Evolutionary conservation across 1,284 basidiomycete species (phyloP).

Genomic region (Malassezia dermatis): DNA sequence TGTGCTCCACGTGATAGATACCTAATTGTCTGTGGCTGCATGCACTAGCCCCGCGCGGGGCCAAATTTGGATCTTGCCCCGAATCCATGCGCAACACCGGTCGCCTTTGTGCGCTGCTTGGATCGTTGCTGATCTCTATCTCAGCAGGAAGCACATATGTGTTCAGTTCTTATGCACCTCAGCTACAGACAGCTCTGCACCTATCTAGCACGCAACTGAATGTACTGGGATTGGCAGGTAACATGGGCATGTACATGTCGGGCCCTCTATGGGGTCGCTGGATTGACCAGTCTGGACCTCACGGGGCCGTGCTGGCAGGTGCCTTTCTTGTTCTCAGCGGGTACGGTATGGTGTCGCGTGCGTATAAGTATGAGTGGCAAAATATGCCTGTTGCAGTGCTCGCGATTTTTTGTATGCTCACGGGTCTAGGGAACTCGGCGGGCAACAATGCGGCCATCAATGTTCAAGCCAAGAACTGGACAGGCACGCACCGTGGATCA

Average conservation of each 20-base stretch:
- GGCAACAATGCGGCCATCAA: constrained; percentile 46
- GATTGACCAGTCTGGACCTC: constrained; percentile 38
- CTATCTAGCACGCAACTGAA: constrained; percentile 47
- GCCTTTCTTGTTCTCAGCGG: constrained; percentile 2
- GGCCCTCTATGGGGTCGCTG: constrained; percentile 41
- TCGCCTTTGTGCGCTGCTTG: constrained; percentile 31
- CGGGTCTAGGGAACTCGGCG: constrained; percentile 36
- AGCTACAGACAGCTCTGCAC: constrained; percentile 44
- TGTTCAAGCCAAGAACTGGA: constrained; percentile 43
- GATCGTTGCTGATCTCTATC: constrained; percentile 39
- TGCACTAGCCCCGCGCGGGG: not conserved
- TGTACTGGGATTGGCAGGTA: constrained; percentile 48
- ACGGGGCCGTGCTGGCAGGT: constrained; percentile 16
- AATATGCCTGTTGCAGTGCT: constrained; percentile 16
- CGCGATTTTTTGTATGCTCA: constrained; percentile 32
- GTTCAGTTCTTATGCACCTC: constrained; percentile 46
- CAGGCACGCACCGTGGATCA: constrained; percentile 53
- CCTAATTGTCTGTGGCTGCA: not conserved
- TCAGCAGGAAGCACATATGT: constrained; percentile 48
- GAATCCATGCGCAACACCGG: constrained; percentile 5
- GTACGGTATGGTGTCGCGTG: constrained; percentile 11
- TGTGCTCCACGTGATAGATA: not conserved
- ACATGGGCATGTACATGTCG: constrained; percentile 46
- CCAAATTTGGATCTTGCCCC: not conserved
- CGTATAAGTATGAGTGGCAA: constrained; percentile 7